Percentiles rank a stretch among this genome's conserved stretches.
These are phyloP conservation scores for Dicorynia guianensis DNA, from an alignment of 306 rosid genomes.

Conservation along the genomic window DNA sequence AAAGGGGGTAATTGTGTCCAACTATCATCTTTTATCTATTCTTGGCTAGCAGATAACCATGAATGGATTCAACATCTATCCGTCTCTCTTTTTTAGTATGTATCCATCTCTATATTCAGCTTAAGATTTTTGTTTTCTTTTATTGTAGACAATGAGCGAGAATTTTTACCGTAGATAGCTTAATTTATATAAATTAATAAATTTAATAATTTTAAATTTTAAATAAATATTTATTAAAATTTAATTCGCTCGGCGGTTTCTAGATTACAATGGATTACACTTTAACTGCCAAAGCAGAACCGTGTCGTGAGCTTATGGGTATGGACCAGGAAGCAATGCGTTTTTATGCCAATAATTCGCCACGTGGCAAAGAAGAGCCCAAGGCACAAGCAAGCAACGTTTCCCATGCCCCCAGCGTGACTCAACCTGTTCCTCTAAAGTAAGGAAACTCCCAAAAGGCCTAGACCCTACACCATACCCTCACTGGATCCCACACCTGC, in stretches of 20 bases:
- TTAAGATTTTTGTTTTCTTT: background rate
- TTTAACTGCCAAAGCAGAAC: no score
- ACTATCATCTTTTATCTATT: no score
- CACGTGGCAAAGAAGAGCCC: constrained; percentile 40
- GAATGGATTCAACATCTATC: constrained; percentile 29
- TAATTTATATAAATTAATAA: no score
- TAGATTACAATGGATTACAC: no score
- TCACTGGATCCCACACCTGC: constrained; percentile 10
- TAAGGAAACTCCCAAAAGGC: constrained; percentile 44
- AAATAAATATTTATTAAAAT: no score
- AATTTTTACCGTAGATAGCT: no score
- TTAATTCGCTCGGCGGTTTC: no score
- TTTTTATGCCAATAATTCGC: background rate
- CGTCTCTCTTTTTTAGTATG: no score
- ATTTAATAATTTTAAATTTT: no score
- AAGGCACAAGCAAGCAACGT: constrained; percentile 45
- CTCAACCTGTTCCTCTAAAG: constrained; percentile 31
- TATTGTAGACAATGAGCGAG: constrained; percentile 42
- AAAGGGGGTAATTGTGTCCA: constrained; percentile 24
- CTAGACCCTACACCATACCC: constrained; percentile 11
- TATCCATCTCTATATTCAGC: constrained; percentile 45
- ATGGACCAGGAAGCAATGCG: constrained; percentile 5
- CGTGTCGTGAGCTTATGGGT: background rate
- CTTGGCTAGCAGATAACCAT: constrained; percentile 2
- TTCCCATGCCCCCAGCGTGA: constrained; percentile 48